Evolutionary conservation across 2,329 filamentous ascomycete genomes (phyloP).

Genomic region (Pezicula neosporulosa): DNA sequence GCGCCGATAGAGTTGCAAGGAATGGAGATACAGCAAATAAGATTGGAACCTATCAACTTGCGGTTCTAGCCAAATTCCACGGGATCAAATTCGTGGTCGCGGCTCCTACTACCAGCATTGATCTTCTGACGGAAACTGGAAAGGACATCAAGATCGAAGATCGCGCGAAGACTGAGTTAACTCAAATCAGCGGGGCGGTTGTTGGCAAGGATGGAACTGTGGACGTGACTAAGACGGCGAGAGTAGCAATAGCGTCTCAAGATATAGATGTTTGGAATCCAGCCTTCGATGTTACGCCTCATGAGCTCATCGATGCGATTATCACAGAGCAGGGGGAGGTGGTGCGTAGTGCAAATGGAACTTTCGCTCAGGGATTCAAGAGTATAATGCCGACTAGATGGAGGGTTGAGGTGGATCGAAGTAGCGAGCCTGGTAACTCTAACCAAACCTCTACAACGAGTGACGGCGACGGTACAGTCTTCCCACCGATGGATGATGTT

Average conservation of each 20-base stretch:
- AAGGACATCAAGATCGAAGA: slow-evolving; percentile 87
- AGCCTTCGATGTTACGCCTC: slow-evolving; percentile 91
- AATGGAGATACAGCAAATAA: slow-evolving; percentile 99
- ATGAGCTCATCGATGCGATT: slow-evolving; percentile 84
- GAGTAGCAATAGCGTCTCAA: slow-evolving; percentile 74
- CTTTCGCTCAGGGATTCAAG: slow-evolving; percentile 68
- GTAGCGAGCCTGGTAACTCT: background rate
- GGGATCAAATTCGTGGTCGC: slow-evolving; percentile 93
- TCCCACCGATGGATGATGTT: too few species aligned
- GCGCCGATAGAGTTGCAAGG: slow-evolving; percentile 89
- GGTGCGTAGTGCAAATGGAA: slow-evolving; percentile 68
- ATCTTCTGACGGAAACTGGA: slow-evolving; percentile 75
- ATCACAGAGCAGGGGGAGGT: slow-evolving; percentile 90
- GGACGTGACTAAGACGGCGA: slow-evolving; percentile 59
- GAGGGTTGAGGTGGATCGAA: slow-evolving; percentile 24
- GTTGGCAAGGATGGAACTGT: slow-evolving; percentile 61
- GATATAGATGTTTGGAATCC: slow-evolving; percentile 93
- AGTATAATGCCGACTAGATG: slow-evolving; percentile 54
- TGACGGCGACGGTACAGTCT: too few species aligned
- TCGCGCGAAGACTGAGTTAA: slow-evolving; percentile 76
- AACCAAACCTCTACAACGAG: too few species aligned
- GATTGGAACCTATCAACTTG: slow-evolving; percentile 90
- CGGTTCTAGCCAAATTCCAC: slow-evolving; percentile 85
- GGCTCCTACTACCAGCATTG: slow-evolving; percentile 91
- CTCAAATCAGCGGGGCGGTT: slow-evolving; percentile 75